Evolutionary conservation across 1,284 basidiomycete genomes (phyloP), one percentile per base, ranked within the genome.

Genomic region (Peniophora sp.): DNA sequence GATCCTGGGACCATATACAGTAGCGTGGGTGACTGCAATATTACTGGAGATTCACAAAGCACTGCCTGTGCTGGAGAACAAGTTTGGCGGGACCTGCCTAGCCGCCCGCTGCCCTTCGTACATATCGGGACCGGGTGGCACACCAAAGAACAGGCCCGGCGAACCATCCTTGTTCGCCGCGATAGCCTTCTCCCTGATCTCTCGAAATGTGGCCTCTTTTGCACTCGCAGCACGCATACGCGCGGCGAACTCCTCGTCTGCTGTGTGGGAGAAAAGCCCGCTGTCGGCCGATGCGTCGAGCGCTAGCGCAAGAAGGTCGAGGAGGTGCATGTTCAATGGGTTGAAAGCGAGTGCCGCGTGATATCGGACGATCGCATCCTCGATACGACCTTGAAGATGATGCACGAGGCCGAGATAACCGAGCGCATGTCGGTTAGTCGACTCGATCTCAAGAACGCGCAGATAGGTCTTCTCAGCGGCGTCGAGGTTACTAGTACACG

Each of bases 331-430:
- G 59, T 97, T 95, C 55, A 92, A 87, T 0, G 92, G 91, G 51
- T 89, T 79, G 51, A 97, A 75, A 50, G 88, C 85, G 42, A 97
- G 70, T 0, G 92, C 86, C 71, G 93, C 87, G 64, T 97, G 94
- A 60, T 95, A 97, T 54, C 84, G 85, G 23, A 88, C 68, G 57
- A 97, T 93, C 1, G 93, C 88, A 14, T 77, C 76, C 55, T 93
- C 85, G 12, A 85, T 68, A 48, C 91, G 73, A 36, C 79, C 81
- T 54, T 83, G 69, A 10, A 89, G 73, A 57, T 96, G 90, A 55
- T 85, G 74, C 2, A 93, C 83, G 63, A 96, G 83, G 6, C 91
- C 95, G 3, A 95, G 73, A 59, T 90, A 89, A 3, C 88, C 84
- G 47, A 92, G 78, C 3, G 91, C 91, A 3, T 81, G 76, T 0